These are phyloP conservation scores for Pseudogymnoascus sp. DNA, from an alignment of 2,329 filamentous ascomycete genomes.

Conservation along the genomic window DNA sequence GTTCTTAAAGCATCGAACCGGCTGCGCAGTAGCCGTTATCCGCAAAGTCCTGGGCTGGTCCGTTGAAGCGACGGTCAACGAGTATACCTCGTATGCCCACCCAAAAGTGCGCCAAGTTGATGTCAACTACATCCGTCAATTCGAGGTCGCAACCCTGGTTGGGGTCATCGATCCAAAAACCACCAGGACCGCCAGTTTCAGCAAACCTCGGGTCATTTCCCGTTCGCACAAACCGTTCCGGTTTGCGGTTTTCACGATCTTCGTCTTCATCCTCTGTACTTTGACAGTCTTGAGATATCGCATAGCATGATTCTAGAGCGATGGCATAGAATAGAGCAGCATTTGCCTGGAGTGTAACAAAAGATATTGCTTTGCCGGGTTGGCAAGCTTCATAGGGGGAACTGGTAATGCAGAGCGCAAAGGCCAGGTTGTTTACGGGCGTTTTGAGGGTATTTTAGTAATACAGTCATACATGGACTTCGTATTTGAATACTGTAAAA, in stretches of 20 bases:
- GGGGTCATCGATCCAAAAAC: slow-evolving; percentile 15
- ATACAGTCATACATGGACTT: not conserved
- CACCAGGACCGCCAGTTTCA: not conserved
- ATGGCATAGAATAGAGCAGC: not conserved
- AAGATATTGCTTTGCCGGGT: not conserved
- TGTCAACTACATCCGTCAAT: slow-evolving; percentile 47
- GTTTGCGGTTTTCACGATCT: not conserved
- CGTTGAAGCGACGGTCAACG: slow-evolving; percentile 52
- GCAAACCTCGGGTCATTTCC: not conserved
- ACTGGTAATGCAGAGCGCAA: slow-evolving; percentile 24
- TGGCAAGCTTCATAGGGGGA: not conserved
- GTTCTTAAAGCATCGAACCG: slow-evolving; percentile 63
- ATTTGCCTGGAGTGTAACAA: slow-evolving; percentile 6
- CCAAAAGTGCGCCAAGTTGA: slow-evolving; percentile 55
- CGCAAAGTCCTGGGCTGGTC: slow-evolving; percentile 66
- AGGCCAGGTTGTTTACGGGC: slow-evolving; percentile 16
- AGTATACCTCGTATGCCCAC: slow-evolving; percentile 62
- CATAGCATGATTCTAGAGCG: slow-evolving; percentile 7
- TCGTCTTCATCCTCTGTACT: slow-evolving; percentile 7
- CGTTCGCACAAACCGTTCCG: not conserved
- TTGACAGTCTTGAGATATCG: slow-evolving; percentile 6
- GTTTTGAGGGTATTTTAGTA: slow-evolving; percentile 13
- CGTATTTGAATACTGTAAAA: slow-evolving; percentile 1
- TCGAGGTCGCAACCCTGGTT: slow-evolving; percentile 36
- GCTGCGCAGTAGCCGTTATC: slow-evolving; percentile 75